Base-by-base conservation (phyloP, 2,329 filamentous ascomycete species). In the Clonostachys rhizophaga region DNA sequence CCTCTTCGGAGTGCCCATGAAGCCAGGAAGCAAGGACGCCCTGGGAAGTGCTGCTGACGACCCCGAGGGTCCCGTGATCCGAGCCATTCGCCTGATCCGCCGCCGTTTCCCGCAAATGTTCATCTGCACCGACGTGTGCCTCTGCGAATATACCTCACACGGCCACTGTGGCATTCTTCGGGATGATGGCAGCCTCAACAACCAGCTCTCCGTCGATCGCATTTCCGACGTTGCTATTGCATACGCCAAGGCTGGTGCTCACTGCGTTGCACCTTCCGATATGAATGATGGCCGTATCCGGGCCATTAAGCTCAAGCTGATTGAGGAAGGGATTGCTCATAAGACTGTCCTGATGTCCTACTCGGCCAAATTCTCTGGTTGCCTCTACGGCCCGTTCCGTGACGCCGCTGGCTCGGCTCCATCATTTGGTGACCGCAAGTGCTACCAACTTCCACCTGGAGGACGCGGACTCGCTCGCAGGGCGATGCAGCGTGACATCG, bases 241-340 rank as follows among this genome's bases (percentile, higher is more conserved):
- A 34, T 99, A 99, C 64, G 94, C 94, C n/a, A 79, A 86, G 60
- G 94, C 94, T 14, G 94, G 94, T 48, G 94, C 92, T 1, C 94
- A 99, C 69, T 97, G 92, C 65, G 91, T 99, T 30, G 94, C 94
- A 0, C 94, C 94, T 3, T 96, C 90, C 2, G 94, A 99, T 67
- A 99, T 99, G 94, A 99, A 97, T 65, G 94, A 99, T 65, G 94
- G 94, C 30, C 87, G 94, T 54, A 95, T 99, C 60, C 89, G 92
- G 49, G 92, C 91, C 51, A 99, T 99, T 68, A 99, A 99, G 77
- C 80, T 96, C 46, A 97, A 96, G 75, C 76, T 99, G 52, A 97
- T 97, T 49, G 92, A 97, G 67, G 86, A 91, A 49, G 92, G 92
- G 46, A 88, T 97, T 57, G 87, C 91, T 7, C 94, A 99, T 72